Evolutionary conservation across 2,329 filamentous ascomycete species (phyloP).

Genomic region (Knoxdaviesia proteae): DNA sequence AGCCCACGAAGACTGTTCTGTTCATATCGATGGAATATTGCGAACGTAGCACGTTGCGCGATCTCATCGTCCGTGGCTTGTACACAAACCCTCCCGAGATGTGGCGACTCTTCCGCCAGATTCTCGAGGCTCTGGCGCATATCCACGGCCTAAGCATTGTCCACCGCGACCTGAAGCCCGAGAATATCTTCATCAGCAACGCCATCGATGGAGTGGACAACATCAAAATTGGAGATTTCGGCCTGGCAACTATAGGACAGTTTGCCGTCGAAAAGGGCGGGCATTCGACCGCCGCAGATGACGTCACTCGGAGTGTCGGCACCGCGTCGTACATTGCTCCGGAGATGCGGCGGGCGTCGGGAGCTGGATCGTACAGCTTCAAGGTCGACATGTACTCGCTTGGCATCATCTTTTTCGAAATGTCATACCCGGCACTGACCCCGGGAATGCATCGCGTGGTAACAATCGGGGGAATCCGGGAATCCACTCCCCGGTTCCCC

Average conservation of each 20-base stretch:
- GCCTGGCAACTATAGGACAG: slow-evolving; percentile 76
- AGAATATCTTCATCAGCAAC: slow-evolving; percentile 76
- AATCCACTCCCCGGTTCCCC: slow-evolving; percentile 48
- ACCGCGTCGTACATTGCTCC: slow-evolving; percentile 88
- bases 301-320: slow-evolving; percentile 51
- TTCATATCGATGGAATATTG: slow-evolving; percentile 99
- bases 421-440: slow-evolving; percentile 56
- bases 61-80: slow-evolving; percentile 61
- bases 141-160: slow-evolving; percentile 85
- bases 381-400: slow-evolving; percentile 98
- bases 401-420: slow-evolving; percentile 95
- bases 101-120: slow-evolving; percentile 81
- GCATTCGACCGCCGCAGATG: slow-evolving; percentile 17
- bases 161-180: slow-evolving; percentile 87
- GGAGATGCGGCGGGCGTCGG: slow-evolving; percentile 56
- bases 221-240: slow-evolving; percentile 93
- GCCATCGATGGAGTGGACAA: slow-evolving; percentile 57
- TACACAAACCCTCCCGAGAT: slow-evolving; percentile 55
- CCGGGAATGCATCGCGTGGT: slow-evolving; percentile 41
- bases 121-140: slow-evolving; percentile 73
- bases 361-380: slow-evolving; percentile 57
- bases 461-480: slow-evolving; percentile 46
- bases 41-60: slow-evolving; percentile 78
- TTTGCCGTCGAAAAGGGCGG: slow-evolving; percentile 37
- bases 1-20: slow-evolving; percentile 46